Percentiles rank a stretch among this genome's conserved stretches.
Evolutionary conservation across 2,329 filamentous ascomycete genomes (phyloP).

Genomic region (Daldinia sp.): DNA sequence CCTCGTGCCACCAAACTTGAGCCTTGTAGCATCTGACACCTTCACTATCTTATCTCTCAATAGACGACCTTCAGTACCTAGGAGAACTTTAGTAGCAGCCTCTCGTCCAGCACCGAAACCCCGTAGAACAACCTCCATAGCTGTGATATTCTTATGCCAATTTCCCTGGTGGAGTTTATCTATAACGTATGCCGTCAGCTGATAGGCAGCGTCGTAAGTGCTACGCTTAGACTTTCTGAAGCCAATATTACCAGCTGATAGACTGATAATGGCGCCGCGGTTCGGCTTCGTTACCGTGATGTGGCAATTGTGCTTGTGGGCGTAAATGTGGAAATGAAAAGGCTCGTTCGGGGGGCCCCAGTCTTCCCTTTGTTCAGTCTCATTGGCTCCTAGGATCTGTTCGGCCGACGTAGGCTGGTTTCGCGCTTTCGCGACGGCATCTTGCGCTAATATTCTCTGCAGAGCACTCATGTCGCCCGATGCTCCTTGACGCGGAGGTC

Average conservation of each 20-base stretch:
- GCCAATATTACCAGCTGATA: constrained; percentile 90
- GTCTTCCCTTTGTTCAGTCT: constrained; percentile 51
- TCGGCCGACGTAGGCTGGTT: constrained; percentile 39
- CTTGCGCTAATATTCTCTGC: constrained; percentile 38
- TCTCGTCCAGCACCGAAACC: constrained; percentile 91
- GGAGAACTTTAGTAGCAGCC: constrained; percentile 87
- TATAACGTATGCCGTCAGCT: constrained; percentile 85
- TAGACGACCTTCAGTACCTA: constrained; percentile 85
- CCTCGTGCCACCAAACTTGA: constrained; percentile 96
- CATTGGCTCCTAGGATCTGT: constrained; percentile 44
- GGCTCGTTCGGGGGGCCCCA: constrained; percentile 63
- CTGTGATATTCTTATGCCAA: constrained; percentile 78
- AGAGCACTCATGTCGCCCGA: constrained; percentile 22
- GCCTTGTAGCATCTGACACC: constrained; percentile 85
- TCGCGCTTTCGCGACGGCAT: constrained; percentile 40
- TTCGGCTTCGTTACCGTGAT: constrained; percentile 89
- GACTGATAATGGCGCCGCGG: constrained; percentile 80
- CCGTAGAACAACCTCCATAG: constrained; percentile 82
- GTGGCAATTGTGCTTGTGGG: constrained; percentile 94
- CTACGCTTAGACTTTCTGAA: constrained; percentile 85
- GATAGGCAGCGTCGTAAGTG: constrained; percentile 91
- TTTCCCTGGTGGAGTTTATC: constrained; percentile 86
- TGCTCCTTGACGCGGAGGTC: not conserved
- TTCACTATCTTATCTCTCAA: constrained; percentile 80
- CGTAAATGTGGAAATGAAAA: constrained; percentile 88